Evolutionary conservation across 345 rosid species (phyloP), one percentile per base, ranked within the genome.

Genomic region (Salix brachista): DNA sequence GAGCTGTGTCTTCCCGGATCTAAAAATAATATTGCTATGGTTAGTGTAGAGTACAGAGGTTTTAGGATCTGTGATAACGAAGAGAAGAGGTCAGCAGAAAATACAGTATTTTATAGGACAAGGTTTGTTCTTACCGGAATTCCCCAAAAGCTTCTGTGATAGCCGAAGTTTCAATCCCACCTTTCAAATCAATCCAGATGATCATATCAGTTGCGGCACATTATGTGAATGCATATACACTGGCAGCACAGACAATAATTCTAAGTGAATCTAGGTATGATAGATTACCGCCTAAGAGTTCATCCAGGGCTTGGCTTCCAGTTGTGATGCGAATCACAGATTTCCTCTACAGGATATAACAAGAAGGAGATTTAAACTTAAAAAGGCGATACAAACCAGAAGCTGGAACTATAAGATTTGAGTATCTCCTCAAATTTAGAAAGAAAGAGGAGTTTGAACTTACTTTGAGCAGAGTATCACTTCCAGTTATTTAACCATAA

Each of bases 121-220:
- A 54, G 26, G 52, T 44, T 65, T 71, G 26, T 82, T 81, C 88
- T 83, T 81, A 91, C 97, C 98, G 82, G 54, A 91, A 93, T 72
- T 93, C 96, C 48, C 99, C 97, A 90, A 93, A 96, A 77, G 98
- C 96, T 90, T 96, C 97, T 8, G 96, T 96, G 37, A 93, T 92
- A 56, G 89, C 87, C 25, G 48, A 61, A 77, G 97, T 93, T 84
- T 96, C 97, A 36, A 92, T 81, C 14, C 99, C 97, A 75, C 99
- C 99, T 96, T 71, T 32, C 11, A 30, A 75, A 68, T 37, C 34
- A 73, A 25, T 32, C 72, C 37, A 17, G 21, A 0, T 13, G 32
- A 65, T 39, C 19, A 64, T 28, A 50, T 67, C 36, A 69, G 10
- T 17, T 11, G 6, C 42, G 67, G 8, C 37, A 18, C 58, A 54